Conservation (phyloP, 2,329 filamentous ascomycete genomes). For the Fusarium citri region DNA sequence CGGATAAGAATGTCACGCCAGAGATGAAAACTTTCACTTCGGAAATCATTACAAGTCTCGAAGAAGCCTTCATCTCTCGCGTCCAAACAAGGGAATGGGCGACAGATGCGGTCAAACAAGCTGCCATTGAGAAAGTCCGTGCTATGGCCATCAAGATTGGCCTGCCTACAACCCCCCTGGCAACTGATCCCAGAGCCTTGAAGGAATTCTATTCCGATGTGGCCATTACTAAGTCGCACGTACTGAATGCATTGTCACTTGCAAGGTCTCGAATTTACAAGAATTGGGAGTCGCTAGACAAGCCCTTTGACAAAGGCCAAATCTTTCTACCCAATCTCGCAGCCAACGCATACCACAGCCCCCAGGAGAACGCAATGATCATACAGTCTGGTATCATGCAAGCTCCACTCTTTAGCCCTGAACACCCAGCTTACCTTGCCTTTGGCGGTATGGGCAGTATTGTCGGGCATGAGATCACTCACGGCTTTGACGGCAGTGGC, state of each 20-base stretch:
- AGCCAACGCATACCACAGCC: slow-evolving; percentile 72
- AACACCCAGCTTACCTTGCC: slow-evolving; percentile 71
- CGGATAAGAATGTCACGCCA: slow-evolving; percentile 74
- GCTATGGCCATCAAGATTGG: slow-evolving; percentile 78
- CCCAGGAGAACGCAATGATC: slow-evolving; percentile 73
- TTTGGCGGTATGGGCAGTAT: slow-evolving; percentile 77
- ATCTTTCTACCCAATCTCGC: accelerated
- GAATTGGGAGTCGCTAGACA: too few relatives aligned
- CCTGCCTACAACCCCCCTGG: slow-evolving; percentile 72
- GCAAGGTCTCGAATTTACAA: slow-evolving; percentile 54
- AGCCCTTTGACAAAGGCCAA: too few relatives aligned
- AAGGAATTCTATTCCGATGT: slow-evolving; percentile 67
- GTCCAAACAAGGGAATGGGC: slow-evolving; percentile 72
- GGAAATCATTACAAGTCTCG: slow-evolving; percentile 75
- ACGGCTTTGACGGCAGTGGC: slow-evolving; percentile 76
- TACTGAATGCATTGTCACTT: slow-evolving; percentile 66
- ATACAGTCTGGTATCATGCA: slow-evolving; percentile 74
- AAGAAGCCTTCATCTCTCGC: slow-evolving; percentile 71
- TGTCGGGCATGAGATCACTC: slow-evolving; percentile 75
- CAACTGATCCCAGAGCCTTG: slow-evolving; percentile 67
- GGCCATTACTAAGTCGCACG: slow-evolving; percentile 63
- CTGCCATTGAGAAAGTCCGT: slow-evolving; percentile 72
- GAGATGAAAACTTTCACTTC: slow-evolving; percentile 75
- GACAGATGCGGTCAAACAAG: slow-evolving; percentile 67
- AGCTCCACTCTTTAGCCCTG: slow-evolving; percentile 71